Evolutionary conservation across 768 basidiomycete species (phyloP).

Genomic region (Mycena leptocephala): DNA sequence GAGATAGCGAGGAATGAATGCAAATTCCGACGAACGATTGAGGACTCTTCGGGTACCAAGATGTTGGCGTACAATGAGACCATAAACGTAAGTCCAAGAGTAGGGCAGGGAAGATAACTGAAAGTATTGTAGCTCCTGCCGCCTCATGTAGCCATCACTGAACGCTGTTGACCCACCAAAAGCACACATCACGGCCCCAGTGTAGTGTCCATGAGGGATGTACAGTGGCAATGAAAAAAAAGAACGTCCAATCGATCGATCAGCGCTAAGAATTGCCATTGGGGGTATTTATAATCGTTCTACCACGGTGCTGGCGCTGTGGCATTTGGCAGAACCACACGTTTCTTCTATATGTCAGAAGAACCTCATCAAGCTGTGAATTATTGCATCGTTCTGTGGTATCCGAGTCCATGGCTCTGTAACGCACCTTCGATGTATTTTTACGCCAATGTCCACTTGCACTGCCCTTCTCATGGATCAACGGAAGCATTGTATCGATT

Average conservation of each 20-base stretch:
- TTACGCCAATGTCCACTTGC: background rate
- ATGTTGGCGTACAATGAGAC: background rate
- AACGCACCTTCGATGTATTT: background rate
- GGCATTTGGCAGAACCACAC: background rate
- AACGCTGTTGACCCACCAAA: background rate
- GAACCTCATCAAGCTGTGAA: background rate
- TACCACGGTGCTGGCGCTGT: background rate
- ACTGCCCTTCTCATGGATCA: background rate
- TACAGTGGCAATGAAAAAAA: background rate
- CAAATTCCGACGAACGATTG: background rate
- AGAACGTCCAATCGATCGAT: background rate
- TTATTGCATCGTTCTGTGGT: background rate
- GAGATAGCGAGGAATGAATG: background rate
- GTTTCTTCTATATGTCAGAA: background rate
- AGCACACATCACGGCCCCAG: background rate
- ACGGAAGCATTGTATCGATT: constrained; percentile 10
- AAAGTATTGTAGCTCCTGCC: background rate
- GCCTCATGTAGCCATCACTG: background rate
- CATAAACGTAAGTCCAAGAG: background rate
- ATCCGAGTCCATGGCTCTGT: background rate
- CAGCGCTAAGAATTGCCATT: background rate
- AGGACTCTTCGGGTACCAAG: background rate
- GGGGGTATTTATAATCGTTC: background rate
- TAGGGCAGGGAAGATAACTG: background rate
- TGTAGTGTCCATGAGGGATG: background rate